phyloP scores from a whole-genome alignment of 1,284 basidiomycete species.

The Papiliotrema terrestris region DNA sequence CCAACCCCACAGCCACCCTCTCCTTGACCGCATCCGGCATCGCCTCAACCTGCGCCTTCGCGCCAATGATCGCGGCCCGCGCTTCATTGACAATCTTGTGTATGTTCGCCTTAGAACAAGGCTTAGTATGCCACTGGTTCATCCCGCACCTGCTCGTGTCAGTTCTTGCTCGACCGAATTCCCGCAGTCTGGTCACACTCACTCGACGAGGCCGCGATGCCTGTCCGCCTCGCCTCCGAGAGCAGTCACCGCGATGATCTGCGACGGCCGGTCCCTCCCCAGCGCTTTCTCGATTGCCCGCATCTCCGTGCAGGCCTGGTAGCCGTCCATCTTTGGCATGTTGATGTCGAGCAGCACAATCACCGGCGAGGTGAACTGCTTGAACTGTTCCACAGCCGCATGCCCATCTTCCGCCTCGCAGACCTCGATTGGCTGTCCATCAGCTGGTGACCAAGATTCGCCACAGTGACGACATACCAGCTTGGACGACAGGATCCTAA shows the following conservation, averaged over 20 bases:
- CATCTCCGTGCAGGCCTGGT: slow-evolving; percentile 39
- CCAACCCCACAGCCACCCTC: too few species aligned
- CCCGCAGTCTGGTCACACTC: slow-evolving; percentile 6
- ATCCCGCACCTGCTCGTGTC: slow-evolving; percentile 28
- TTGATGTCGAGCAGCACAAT: slow-evolving; percentile 47
- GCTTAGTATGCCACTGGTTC: slow-evolving; percentile 42
- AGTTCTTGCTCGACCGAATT: background rate
- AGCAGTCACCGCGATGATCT: slow-evolving; percentile 48
- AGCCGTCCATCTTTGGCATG: slow-evolving; percentile 48
- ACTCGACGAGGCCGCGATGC: slow-evolving; percentile 39
- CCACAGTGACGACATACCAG: background rate
- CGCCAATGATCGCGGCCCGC: slow-evolving; percentile 4
- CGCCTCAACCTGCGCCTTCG: background rate
- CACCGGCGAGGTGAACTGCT: slow-evolving; percentile 16
- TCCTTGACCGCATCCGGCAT: background rate
- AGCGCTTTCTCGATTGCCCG: slow-evolving; percentile 27
- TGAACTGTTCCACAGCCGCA: slow-evolving; percentile 40
- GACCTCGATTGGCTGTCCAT: slow-evolving; percentile 24
- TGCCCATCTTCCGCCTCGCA: slow-evolving; percentile 42
- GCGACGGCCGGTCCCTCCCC: slow-evolving; percentile 12
- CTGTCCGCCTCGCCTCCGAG: slow-evolving; percentile 40
- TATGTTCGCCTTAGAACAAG: slow-evolving; percentile 33
- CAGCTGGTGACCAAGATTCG: background rate
- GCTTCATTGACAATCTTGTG: slow-evolving; percentile 30
- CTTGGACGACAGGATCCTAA: slow-evolving; percentile 38